Evolutionary conservation across 192 early-diverging fungal species (phyloP), one percentile per base, ranked within the genome.

Genomic region (Rhizophagus clarus): DNA sequence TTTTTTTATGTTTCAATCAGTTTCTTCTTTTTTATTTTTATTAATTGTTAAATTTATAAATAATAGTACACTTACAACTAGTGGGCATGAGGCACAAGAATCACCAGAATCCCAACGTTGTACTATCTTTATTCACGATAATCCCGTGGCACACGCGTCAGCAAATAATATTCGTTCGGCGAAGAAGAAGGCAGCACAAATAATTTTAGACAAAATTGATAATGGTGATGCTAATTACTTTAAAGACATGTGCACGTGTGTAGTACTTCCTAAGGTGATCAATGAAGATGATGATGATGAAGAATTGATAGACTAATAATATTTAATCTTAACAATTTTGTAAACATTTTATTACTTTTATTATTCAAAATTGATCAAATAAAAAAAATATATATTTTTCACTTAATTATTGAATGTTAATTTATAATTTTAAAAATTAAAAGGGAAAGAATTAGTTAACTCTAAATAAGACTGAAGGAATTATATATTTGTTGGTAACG

Each of bases 71-170:
- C 72, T 78, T 32, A 72, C 79, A 8, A 76, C 80, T 10, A 64
- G 63, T 68, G 47, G 42, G 3, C 51, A 78, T 4, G 70, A 70
- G 51, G 47, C 42, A 15, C 51, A 74, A 28, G 81, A 80, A 0
- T 40, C 37, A 15, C 29, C 40, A 2, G 77, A 72, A 6, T 77
- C 61, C 15, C 83, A 85, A 76, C 74, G 75, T 11, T 87, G 86
- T 80, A 80, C 83, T 4, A 82, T 87, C 8, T 87, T 87, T 29
- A 64, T 87, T 24, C 86, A 87, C 72, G 80, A 84, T 28, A 72
- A 72, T 1, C 68, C 81, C 4, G 72, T 85, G 1, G 77, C 83
- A 12, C 76, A 61, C 29, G 85, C 79, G 42, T 4, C 61, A 37
- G 80, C 81, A 28, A 76, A 76, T 40, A 87, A 85, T 72, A 81